Percentiles rank a stretch among this genome's conserved stretches.
These are phyloP conservation scores for Rhizopus sp. DNA, from an alignment of 371 early-diverging fungal genomes.

Conservation along the genomic window DNA sequence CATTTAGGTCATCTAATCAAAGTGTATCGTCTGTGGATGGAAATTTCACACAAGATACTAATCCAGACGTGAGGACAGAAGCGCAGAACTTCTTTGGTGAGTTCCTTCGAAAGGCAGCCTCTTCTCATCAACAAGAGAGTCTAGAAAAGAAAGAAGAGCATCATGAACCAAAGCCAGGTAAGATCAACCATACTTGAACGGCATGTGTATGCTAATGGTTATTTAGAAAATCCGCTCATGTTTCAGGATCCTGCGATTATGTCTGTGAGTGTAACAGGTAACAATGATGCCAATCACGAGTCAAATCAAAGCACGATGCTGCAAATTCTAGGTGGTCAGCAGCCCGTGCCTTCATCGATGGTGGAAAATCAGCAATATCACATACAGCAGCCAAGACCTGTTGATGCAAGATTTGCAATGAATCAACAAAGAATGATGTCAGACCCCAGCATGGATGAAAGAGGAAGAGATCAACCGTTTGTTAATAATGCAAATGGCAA, in stretches of 20 bases:
- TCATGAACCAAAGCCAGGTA: slow-evolving; percentile 9
- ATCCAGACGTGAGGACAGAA: slow-evolving; percentile 41
- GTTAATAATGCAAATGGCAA: background rate
- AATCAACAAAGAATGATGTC: slow-evolving; percentile 1
- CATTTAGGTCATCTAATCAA: background rate
- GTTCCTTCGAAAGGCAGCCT: slow-evolving; percentile 70
- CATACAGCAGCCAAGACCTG: slow-evolving; percentile 12
- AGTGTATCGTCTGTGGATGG: background rate
- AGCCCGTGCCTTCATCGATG: slow-evolving; percentile 18
- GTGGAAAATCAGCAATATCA: slow-evolving; percentile 16
- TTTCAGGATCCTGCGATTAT: slow-evolving; percentile 76
- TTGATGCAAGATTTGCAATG: background rate
- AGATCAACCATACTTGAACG: background rate
- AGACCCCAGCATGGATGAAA: background rate
- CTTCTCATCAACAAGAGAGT: slow-evolving; percentile 27
- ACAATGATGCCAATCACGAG: slow-evolving; percentile 11
- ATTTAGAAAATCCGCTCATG: slow-evolving; percentile 3
- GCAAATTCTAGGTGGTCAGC: slow-evolving; percentile 42
- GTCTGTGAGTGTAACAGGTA: slow-evolving; percentile 54
- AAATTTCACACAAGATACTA: background rate
- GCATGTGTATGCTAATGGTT: background rate
- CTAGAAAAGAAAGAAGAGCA: slow-evolving; percentile 19
- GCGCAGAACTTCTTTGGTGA: slow-evolving; percentile 72
- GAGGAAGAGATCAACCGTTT: background rate
- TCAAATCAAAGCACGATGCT: slow-evolving; percentile 34